phyloP scores from a whole-genome alignment of 2,329 filamentous ascomycete genomes.

The Alternaria novae-zelandiae region DNA sequence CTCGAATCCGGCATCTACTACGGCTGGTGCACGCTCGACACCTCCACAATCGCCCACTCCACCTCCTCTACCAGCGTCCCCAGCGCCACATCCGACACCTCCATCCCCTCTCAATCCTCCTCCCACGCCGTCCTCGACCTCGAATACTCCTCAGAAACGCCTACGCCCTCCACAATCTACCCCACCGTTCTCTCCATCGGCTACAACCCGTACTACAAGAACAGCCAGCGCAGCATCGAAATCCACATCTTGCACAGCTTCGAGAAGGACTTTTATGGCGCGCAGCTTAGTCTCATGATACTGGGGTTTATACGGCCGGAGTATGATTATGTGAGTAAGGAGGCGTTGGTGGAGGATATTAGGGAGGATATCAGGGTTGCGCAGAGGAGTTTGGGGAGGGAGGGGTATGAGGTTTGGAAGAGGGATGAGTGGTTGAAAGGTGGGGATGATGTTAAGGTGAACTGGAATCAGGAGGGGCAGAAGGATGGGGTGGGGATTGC shows the following conservation, averaged over 20 bases:
- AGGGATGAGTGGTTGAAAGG: conserved; percentile 50
- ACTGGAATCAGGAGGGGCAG: conserved; percentile 8
- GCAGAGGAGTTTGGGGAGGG: conserved; percentile 70
- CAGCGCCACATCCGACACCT: conserved; percentile 23
- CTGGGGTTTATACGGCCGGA: conserved; percentile 89
- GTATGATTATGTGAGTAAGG: conserved; percentile 82
- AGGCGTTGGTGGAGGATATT: conserved; percentile 88
- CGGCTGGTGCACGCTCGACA: conserved; percentile 80
- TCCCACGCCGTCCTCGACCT: conserved; percentile 39
- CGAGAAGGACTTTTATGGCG: conserved; percentile 81
- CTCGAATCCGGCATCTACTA: conserved; percentile 88
- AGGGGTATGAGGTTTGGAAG: conserved; percentile 64
- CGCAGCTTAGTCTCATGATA: conserved; percentile 78
- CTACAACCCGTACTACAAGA: conserved; percentile 98
- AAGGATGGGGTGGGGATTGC: conserved; percentile 13
- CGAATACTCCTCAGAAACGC: conserved; percentile 21
- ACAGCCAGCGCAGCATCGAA: conserved; percentile 83
- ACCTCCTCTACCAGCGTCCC: conserved; percentile 3
- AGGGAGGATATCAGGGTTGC: conserved; percentile 86
- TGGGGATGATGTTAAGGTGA: conserved; percentile 5
- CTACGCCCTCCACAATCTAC: conserved; percentile 28
- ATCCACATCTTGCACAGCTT: conserved; percentile 87
- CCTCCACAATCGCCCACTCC: conserved; percentile 41
- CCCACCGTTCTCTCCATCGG: conserved; percentile 58
- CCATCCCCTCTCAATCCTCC: conserved; percentile 24